Evolutionary conservation across 305 asterid species (phyloP), one percentile per base, ranked within the genome.

Genomic region (Plantago coronopus): DNA sequence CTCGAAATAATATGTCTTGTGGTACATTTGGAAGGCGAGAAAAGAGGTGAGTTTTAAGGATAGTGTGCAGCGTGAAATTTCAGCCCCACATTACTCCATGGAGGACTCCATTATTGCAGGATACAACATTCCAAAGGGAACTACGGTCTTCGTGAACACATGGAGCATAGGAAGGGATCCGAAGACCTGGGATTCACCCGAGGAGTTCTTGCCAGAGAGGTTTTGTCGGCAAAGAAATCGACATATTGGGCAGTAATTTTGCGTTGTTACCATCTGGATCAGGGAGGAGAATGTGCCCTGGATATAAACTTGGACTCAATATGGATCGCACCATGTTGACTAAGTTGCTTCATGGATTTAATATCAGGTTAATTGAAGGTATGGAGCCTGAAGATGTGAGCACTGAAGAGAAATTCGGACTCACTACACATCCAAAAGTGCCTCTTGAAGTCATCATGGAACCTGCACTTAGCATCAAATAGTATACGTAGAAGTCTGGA

Each of bases 131-230:
- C 47, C 74, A 1, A 78, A 78, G 61, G 84, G 79, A n/a, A 79
- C 82, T 0, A 68, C 10, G 0, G 42, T 76, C 6, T 10, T 82
- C 2, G 23, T 81, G 46, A 84, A 81, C 49, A 65, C 71, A 3
- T 79, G 84, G 81, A 77, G 81, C 69, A 63, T 81, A 13, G 91
- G 85, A n/a, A 62, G 85, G 57, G 61, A 81, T 50, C 57, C 78
- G 2, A 27, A 38, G 20, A 17, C 62, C 9, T 81, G 84, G 84
- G 76, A 71, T 0, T 23, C 23, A 7, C 66, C 77, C 0, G 57
- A 70, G 17, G 68, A 67, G 15, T 80, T 72, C 61, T 27, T 47
- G 18, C 73, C 76, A 0, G 74, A 75, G 71, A 67, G 79, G 59
- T 75, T 53, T n/a, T 31, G 7, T 66, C 10, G 78, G 57, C 25